phyloP scores from a whole-genome alignment of 352 stramenopile species.

The Phytopythium chamaehyphon region DNA sequence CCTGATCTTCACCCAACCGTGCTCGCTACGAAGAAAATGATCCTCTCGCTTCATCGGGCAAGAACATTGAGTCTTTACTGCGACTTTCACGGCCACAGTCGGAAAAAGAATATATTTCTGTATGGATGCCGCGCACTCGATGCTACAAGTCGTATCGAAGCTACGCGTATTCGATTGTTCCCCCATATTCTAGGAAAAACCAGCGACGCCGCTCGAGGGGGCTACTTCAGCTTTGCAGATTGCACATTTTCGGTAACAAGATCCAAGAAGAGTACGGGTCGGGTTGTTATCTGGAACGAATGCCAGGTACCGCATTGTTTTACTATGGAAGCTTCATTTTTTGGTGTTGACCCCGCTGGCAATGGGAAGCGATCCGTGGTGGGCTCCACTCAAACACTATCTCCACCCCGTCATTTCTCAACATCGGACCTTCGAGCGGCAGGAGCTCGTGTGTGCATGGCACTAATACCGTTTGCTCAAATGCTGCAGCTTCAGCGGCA shows the following conservation, averaged over 20 bases:
- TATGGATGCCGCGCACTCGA: slow-evolving; percentile 71
- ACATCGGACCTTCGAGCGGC: slow-evolving; percentile 44
- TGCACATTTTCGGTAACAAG: slow-evolving; percentile 66
- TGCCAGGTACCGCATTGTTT: slow-evolving; percentile 69
- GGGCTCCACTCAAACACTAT: not conserved
- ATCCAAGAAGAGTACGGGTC: slow-evolving; percentile 58
- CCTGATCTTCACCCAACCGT: slow-evolving; percentile 73
- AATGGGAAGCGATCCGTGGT: not conserved
- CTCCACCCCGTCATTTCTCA: slow-evolving; percentile 40
- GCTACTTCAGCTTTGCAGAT: slow-evolving; percentile 64
- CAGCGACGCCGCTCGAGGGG: slow-evolving; percentile 27
- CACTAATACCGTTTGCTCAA: slow-evolving; percentile 57
- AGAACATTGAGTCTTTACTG: slow-evolving; percentile 70
- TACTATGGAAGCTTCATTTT: slow-evolving; percentile 78
- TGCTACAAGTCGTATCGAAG: slow-evolving; percentile 29
- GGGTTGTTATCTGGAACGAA: slow-evolving; percentile 64
- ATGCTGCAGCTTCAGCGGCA: slow-evolving; percentile 40
- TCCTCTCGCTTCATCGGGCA: slow-evolving; percentile 41
- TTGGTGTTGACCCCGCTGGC: slow-evolving; percentile 29
- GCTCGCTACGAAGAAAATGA: slow-evolving; percentile 64
- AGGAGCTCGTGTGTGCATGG: slow-evolving; percentile 47
- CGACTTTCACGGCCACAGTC: slow-evolving; percentile 88
- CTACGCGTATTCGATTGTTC: slow-evolving; percentile 57
- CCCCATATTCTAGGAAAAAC: slow-evolving; percentile 66
- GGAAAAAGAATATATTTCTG: slow-evolving; percentile 88